Percentiles rank a stretch among this genome's conserved stretches.
phyloP scores from a whole-genome alignment of 129 eudicot genomes.

The Flaveria robusta region DNA sequence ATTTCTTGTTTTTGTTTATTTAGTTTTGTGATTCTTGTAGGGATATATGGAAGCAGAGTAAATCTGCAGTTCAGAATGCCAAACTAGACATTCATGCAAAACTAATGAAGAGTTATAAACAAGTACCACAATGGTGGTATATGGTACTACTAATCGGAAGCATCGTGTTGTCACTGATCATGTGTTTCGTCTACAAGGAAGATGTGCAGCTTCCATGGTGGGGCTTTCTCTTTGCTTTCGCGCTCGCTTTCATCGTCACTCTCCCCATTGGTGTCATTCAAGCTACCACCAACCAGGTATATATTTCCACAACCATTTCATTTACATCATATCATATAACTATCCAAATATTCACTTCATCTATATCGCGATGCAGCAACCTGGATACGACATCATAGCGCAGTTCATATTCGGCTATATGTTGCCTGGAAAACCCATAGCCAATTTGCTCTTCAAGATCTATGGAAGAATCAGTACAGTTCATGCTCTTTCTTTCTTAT shows the following conservation, averaged over 20 bases:
- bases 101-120: constrained; percentile 74
- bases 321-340: neutral
- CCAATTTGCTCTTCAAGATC: constrained; percentile 87
- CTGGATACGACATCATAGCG: constrained; percentile 93
- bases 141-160: constrained; percentile 60
- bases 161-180: constrained; percentile 58
- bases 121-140: constrained; percentile 95
- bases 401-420: constrained; percentile 87
- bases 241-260: constrained; percentile 74
- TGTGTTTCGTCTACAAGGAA: constrained; percentile 84
- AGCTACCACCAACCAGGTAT: constrained; percentile 97
- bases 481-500: constrained; percentile 80
- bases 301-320: neutral
- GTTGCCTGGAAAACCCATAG: constrained; percentile 90
- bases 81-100: constrained; percentile 72
- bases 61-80: constrained; percentile 63
- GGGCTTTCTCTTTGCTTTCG: constrained; percentile 88
- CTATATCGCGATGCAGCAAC: constrained; percentile 67
- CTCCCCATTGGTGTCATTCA: constrained; percentile 97
- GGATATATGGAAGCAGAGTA: constrained; percentile 90
- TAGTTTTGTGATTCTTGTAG: constrained; percentile 32
- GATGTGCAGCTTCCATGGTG: constrained; percentile 98
- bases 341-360: neutral
- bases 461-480: constrained; percentile 88
- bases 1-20: too few relatives aligned